These are phyloP conservation scores for Sphagnum tenellum DNA, from an alignment of 225 moss, liverwort and hornwort genomes.

Conservation along the genomic window DNA sequence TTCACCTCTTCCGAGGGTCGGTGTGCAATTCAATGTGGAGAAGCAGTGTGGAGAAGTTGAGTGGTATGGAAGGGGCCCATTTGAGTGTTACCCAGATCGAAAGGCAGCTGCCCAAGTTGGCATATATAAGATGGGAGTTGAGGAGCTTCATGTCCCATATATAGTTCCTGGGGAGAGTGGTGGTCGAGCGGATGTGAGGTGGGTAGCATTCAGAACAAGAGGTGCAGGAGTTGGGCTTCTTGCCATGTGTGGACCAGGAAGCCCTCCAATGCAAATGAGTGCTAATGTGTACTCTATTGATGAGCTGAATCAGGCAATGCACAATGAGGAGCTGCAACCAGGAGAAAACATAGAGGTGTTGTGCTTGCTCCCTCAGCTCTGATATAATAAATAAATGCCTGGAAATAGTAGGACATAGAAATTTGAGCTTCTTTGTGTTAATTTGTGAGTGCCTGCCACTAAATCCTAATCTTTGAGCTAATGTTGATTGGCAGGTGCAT, in stretches of 20 bases:
- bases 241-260: constrained; percentile 28
- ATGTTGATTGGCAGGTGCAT: constrained; percentile 50
- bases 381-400: too few species aligned
- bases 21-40: constrained; percentile 63
- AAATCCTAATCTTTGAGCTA: too few species aligned
- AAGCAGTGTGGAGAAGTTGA: constrained; percentile 44
- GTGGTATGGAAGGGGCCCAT: constrained; percentile 93
- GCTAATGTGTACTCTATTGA: constrained; percentile 52
- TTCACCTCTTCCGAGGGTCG: constrained; percentile 72
- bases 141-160: constrained; percentile 80
- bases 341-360: constrained; percentile 56
- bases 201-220: constrained; percentile 57
- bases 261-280: constrained; percentile 63
- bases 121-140: constrained; percentile 45
- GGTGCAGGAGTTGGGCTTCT: constrained; percentile 43
- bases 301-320: constrained; percentile 58
- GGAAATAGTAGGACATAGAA: too few species aligned
- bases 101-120: constrained; percentile 70
- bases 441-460: too few species aligned
- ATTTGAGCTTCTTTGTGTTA: too few species aligned
- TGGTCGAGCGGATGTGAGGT: constrained; percentile 82
- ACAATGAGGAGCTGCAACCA: constrained; percentile 57
- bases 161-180: constrained; percentile 86
- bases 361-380: neutral
- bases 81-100: constrained; percentile 96